These are phyloP conservation scores for Malassezia dermatis DNA, from an alignment of 1,284 basidiomycete species.

Conservation along the genomic window DNA sequence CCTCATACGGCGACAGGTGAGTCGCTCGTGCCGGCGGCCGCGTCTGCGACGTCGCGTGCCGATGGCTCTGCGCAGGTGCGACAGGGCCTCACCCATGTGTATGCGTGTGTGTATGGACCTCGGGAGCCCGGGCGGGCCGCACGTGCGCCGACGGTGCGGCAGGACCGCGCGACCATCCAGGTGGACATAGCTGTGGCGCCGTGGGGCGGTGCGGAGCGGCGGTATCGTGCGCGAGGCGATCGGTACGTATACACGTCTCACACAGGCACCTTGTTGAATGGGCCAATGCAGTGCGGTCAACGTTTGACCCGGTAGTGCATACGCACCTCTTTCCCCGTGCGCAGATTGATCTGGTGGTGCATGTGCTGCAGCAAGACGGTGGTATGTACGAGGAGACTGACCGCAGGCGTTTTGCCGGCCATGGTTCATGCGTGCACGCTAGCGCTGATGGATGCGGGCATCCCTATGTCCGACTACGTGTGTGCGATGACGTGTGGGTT, in stretches of 20 bases:
- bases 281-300: slow-evolving; percentile 73
- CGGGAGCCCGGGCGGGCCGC: slow-evolving; percentile 58
- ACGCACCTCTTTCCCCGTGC: slow-evolving; percentile 81
- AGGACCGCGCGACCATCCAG: slow-evolving; percentile 56
- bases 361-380: slow-evolving; percentile 86
- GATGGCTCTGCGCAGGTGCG: slow-evolving; percentile 75
- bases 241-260: slow-evolving; percentile 10
- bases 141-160: slow-evolving; percentile 21
- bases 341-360: slow-evolving; percentile 84
- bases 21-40: slow-evolving; percentile 7
- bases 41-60: slow-evolving; percentile 49
- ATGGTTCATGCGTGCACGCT: slow-evolving; percentile 90
- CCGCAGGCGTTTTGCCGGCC: slow-evolving; percentile 67
- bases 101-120: slow-evolving; percentile 79
- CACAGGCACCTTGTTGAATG: slow-evolving; percentile 76
- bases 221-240: slow-evolving; percentile 58
- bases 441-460: slow-evolving; percentile 77
- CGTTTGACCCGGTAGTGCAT: slow-evolving; percentile 89
- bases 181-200: slow-evolving; percentile 54
- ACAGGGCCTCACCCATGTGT: slow-evolving; percentile 81
- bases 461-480: slow-evolving; percentile 81
- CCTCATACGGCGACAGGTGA: slow-evolving; percentile 54
- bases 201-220: slow-evolving; percentile 71
- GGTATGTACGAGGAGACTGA: slow-evolving; percentile 43
- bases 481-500: slow-evolving; percentile 58